A percentile compares a stretch with the other conserved stretches of the same genome.
These are phyloP conservation scores for Dictyostelium brefeldianum DNA, from an alignment of 78 protist species.

Conservation along the genomic window DNA sequence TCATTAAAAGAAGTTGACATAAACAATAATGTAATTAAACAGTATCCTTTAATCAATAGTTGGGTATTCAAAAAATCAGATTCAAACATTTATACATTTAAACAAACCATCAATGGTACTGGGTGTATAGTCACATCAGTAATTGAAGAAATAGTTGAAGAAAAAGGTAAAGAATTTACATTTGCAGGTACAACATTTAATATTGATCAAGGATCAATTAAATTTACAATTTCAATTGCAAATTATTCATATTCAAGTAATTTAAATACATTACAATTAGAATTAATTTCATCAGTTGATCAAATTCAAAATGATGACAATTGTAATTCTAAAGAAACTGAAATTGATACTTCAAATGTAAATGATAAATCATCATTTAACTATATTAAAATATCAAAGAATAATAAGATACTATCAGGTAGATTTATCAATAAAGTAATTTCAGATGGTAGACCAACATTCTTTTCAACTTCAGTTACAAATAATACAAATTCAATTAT, in stretches of 20 bases:
- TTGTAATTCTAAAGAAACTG: not conserved
- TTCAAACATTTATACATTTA: not conserved
- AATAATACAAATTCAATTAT: not conserved
- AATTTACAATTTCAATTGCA: not conserved
- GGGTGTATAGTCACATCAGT: not conserved
- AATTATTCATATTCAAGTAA: not conserved
- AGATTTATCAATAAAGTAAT: not conserved
- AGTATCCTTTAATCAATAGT: not conserved
- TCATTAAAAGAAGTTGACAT: slow-evolving; percentile 11
- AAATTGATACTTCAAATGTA: not conserved
- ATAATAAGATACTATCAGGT: not conserved
- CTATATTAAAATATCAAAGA: not conserved
- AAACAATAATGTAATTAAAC: not conserved
- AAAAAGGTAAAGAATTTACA: not conserved
- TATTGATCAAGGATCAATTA: not conserved
- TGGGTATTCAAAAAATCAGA: not conserved
- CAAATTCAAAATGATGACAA: not conserved
- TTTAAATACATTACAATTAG: not conserved
- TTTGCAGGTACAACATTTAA: not conserved
- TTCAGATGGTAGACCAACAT: not conserved
- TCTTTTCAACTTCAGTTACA: not conserved
- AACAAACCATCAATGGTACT: not conserved
- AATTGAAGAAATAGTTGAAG: not conserved
- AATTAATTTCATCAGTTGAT: not conserved
- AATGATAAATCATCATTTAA: not conserved